phyloP scores from a whole-genome alignment of 495 filamentous ascomycete species.

The Sphaerosporella brunnea region DNA sequence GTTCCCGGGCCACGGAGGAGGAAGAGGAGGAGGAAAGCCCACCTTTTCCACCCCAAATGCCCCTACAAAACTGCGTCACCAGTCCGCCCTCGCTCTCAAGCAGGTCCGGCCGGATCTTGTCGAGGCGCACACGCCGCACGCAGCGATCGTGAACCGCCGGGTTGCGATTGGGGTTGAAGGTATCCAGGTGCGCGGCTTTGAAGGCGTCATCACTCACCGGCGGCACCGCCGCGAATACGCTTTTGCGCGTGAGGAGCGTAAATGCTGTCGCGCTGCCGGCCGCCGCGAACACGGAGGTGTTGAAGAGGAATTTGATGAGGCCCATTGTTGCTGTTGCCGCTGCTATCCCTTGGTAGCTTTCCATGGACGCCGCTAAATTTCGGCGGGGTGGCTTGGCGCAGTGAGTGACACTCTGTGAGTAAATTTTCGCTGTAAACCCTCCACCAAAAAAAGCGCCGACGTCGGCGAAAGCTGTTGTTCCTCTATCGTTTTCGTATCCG shows the following conservation, averaged over 20 bases:
- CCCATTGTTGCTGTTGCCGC: slow-evolving; percentile 28
- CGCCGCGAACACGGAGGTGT: slow-evolving; percentile 28
- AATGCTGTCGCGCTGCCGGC: background rate
- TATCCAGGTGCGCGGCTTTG: slow-evolving; percentile 35
- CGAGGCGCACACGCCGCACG: slow-evolving; percentile 42
- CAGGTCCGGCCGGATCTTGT: slow-evolving; percentile 45
- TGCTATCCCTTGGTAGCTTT: too few relatives aligned
- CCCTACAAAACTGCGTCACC: slow-evolving; percentile 44
- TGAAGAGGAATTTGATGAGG: slow-evolving; percentile 31
- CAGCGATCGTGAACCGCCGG: slow-evolving; percentile 44
- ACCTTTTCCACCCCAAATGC: slow-evolving; percentile 51
- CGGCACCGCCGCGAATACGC: slow-evolving; percentile 26
- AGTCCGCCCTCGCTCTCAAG: slow-evolving; percentile 43
- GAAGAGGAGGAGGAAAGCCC: too few relatives aligned
- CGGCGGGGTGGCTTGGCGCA: too few relatives aligned
- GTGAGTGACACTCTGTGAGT: too few relatives aligned
- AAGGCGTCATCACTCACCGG: slow-evolving; percentile 37
- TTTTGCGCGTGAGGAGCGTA: background rate
- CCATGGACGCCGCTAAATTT: too few relatives aligned
- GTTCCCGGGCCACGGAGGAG: too few relatives aligned
- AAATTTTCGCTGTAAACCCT: too few relatives aligned
- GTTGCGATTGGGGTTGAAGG: slow-evolving; percentile 45
- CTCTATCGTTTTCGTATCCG: too few relatives aligned
- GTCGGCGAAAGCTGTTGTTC: too few relatives aligned
- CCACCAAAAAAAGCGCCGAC: too few relatives aligned